A percentile compares a stretch with the other conserved stretches of the same genome.
Evolutionary conservation across 805 yeast species (phyloP).

Genomic region (Spathaspora boniae): DNA sequence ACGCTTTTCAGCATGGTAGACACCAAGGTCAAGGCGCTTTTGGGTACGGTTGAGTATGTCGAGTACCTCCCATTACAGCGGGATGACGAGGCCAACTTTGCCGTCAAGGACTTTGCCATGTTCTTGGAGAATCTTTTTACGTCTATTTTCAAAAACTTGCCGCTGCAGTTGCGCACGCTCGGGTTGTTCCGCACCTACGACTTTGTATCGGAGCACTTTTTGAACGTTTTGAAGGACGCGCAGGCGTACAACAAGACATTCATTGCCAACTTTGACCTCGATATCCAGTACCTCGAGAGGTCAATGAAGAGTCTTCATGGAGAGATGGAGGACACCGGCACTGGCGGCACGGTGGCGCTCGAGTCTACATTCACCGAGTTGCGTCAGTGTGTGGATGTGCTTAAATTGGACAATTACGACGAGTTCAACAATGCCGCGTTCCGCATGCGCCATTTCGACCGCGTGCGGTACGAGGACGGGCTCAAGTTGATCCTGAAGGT

Average conservation of each 20-base stretch:
- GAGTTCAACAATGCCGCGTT: constrained; percentile 52
- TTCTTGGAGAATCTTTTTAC: constrained; percentile 82
- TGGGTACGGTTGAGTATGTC: constrained; percentile 77
- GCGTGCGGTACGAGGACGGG: constrained; percentile 74
- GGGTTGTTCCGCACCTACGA: constrained; percentile 87
- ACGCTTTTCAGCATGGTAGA: constrained; percentile 82
- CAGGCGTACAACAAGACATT: constrained; percentile 58
- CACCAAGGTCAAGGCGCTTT: constrained; percentile 68
- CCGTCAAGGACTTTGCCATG: constrained; percentile 78
- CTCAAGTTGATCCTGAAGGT: constrained; percentile 55
- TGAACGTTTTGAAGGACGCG: constrained; percentile 55
- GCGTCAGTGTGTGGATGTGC: constrained; percentile 72
- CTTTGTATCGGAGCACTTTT: constrained; percentile 68
- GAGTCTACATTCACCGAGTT: constrained; percentile 75
- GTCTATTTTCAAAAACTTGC: constrained; percentile 79
- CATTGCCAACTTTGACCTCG: constrained; percentile 70
- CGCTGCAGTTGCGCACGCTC: constrained; percentile 70
- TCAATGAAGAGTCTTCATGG: constrained; percentile 40
- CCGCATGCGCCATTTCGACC: constrained; percentile 57
- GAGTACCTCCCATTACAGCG: constrained; percentile 65
- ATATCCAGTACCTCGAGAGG: constrained; percentile 66
- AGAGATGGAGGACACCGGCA: constrained; percentile 17
- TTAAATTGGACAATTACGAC: constrained; percentile 61
- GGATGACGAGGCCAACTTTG: constrained; percentile 63
- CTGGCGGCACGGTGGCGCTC: constrained; percentile 47